Conservation (phyloP, 495 filamentous ascomycete species). For the Podospora bellae-mahoneyi region DNA sequence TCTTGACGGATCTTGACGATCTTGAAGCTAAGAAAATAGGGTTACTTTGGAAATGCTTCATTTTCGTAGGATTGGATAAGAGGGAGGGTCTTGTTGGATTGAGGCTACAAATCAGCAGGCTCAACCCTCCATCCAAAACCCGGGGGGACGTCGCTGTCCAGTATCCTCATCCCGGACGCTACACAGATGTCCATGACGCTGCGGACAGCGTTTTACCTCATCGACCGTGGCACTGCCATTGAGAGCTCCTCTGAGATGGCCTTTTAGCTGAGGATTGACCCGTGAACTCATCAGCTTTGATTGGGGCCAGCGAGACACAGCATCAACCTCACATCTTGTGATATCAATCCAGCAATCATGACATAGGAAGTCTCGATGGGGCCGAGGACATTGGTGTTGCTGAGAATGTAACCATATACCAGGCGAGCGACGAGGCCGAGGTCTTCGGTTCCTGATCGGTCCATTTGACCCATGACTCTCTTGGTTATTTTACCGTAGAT, state of each 20-base stretch:
- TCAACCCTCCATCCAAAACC: conserved; percentile 47
- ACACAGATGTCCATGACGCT: conserved; percentile 47
- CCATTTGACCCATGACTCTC: conserved; percentile 54
- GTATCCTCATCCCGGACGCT: conserved; percentile 45
- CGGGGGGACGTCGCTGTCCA: conserved; percentile 27
- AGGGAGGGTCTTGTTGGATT: not conserved
- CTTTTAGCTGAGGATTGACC: conserved; percentile 56
- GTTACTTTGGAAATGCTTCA: not conserved
- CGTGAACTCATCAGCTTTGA: conserved; percentile 17
- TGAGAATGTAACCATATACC: conserved; percentile 52
- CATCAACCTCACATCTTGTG: conserved; percentile 44
- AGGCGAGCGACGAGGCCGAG: conserved; percentile 49
- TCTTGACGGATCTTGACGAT: not conserved
- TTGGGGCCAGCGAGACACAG: too few species aligned
- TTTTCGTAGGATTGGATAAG: not conserved
- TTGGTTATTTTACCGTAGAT: conserved; percentile 53
- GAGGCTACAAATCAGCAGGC: conserved; percentile 32
- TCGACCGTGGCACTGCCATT: conserved; percentile 53
- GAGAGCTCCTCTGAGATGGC: conserved; percentile 52
- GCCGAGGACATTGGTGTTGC: conserved; percentile 47
- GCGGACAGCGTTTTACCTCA: conserved; percentile 51
- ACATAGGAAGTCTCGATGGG: conserved; percentile 51
- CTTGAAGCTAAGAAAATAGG: not conserved
- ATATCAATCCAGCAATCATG: conserved; percentile 54
- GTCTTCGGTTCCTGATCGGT: conserved; percentile 52